Evolutionary conservation across 305 asterid genomes (phyloP).

Genomic region (Fraxinus sp.): DNA sequence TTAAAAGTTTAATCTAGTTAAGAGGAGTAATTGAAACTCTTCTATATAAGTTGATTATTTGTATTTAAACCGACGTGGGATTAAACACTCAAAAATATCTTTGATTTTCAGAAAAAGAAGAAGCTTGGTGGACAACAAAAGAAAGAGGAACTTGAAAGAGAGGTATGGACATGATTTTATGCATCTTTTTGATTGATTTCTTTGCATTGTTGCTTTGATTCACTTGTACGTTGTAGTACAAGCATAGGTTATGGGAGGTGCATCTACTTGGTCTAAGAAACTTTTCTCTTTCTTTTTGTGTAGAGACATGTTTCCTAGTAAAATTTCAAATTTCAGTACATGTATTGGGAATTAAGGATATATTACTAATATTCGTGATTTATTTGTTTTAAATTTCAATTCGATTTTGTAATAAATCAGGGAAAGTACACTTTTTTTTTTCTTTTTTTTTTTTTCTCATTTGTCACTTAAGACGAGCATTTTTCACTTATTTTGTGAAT

Average conservation of each 20-base stretch:
- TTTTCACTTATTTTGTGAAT: neutral
- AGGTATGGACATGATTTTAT: conserved; percentile 47
- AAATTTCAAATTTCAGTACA: neutral
- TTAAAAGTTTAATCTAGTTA: neutral
- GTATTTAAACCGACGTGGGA: neutral
- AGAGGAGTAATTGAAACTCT: neutral
- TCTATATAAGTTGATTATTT: neutral
- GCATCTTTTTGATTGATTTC: neutral
- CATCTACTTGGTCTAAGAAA: neutral
- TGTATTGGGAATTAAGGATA: neutral
- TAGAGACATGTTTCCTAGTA: neutral
- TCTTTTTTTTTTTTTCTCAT: neutral
- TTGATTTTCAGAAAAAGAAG: conserved; percentile 48
- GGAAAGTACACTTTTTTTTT: neutral
- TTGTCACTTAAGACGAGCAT: neutral
- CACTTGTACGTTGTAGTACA: conserved; percentile 6
- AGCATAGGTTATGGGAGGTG: neutral
- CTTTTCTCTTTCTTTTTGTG: neutral
- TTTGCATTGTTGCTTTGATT: neutral
- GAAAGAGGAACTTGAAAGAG: conserved; percentile 71
- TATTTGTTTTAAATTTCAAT: neutral
- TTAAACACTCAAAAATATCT: neutral
- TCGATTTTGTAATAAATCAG: neutral
- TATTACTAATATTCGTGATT: neutral
- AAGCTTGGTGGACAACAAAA: conserved; percentile 44